Evolutionary conservation across 805 yeast species (phyloP).

Genomic region (Debaryomyces maramus): DNA sequence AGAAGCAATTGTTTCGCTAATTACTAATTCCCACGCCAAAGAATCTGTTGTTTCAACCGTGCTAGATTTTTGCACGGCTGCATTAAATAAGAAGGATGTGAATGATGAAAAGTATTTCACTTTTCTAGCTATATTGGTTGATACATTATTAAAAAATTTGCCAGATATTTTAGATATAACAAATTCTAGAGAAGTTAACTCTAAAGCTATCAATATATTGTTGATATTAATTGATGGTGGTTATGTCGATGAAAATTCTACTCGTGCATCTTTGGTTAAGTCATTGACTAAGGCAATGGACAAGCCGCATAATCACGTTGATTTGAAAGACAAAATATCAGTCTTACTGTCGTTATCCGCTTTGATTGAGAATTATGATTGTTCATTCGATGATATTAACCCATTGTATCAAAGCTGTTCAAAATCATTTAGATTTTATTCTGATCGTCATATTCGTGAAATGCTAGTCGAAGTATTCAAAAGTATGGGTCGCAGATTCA

Average conservation of each 20-base stretch:
- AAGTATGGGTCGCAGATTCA: conserved; percentile 57
- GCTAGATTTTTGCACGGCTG: conserved; percentile 51
- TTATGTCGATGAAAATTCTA: conserved; percentile 51
- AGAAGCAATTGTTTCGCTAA: conserved; percentile 52
- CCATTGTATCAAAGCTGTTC: conserved; percentile 52
- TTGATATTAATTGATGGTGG: conserved; percentile 51
- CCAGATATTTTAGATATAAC: conserved; percentile 49
- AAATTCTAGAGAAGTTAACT: conserved; percentile 45
- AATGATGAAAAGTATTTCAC: conserved; percentile 46
- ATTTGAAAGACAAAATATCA: conserved; percentile 52
- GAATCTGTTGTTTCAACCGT: conserved; percentile 60
- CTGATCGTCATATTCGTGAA: conserved; percentile 61
- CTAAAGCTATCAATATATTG: conserved; percentile 53
- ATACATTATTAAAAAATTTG: conserved; percentile 50
- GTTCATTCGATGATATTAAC: conserved; percentile 51
- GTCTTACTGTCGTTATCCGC: conserved; percentile 58
- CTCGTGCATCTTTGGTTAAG: conserved; percentile 51
- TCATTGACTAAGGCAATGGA: conserved; percentile 63
- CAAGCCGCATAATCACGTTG: conserved; percentile 53
- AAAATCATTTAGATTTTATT: conserved; percentile 56
- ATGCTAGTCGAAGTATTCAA: conserved; percentile 60
- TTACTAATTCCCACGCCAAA: conserved; percentile 59
- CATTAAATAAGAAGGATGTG: conserved; percentile 32
- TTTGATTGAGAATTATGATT: conserved; percentile 53
- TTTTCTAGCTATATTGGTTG: conserved; percentile 58